Base-by-base conservation (phyloP, 345 rosid genomes). In the Erodium maritimum region DNA sequence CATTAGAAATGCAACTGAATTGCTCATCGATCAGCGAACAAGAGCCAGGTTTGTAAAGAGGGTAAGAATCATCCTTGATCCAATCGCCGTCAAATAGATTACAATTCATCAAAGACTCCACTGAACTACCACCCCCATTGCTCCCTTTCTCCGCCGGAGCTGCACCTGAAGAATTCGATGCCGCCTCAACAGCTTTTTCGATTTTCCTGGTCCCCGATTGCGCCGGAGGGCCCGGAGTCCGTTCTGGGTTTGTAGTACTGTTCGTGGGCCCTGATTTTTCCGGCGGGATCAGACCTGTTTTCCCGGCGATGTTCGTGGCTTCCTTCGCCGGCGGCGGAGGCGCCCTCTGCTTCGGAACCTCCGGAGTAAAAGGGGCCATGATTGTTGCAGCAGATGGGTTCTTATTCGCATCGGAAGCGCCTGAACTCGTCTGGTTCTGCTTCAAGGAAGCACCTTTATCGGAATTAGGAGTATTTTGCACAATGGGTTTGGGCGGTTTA, bases 21-120 rank as follows among this genome's bases (percentile, higher is more conserved):
- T 89, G 99, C 66, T 79, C 82, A 68, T 93, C 99, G 18, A 93
- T 80, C 9, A 83, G 55, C 17, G 85, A 80, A 76, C 99, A 93
- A 14, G 97, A 78, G 48, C 91, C 96, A 2, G 91, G 87, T 58
- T 82, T 82, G 78, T 93, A 93, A 13, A 93, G 91, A 1, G 99
- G 99, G 75, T 93, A 93, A 1, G 97, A 79, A 61, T 87, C 81
- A 63, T 93, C 99, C 71, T 23, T 78, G 50, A 89, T 75, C 99
- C 99, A 93, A 12, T 75, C 67, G 22, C 99, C 99, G 58, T 89
- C 90, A 73, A 83, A 87, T 62, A 89, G 77, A 61, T 93, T 82
- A 58, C 99, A 89, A 0, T 74, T 76, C 81, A 68, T 66, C 75
- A 88, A 51, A 22, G 79, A 65, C 64, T 80, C 73, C 21, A 77